Evolutionary conservation across 768 basidiomycete genomes (phyloP), one percentile per base, ranked within the genome.

Genomic region (Chlorophyllum brunneum): DNA sequence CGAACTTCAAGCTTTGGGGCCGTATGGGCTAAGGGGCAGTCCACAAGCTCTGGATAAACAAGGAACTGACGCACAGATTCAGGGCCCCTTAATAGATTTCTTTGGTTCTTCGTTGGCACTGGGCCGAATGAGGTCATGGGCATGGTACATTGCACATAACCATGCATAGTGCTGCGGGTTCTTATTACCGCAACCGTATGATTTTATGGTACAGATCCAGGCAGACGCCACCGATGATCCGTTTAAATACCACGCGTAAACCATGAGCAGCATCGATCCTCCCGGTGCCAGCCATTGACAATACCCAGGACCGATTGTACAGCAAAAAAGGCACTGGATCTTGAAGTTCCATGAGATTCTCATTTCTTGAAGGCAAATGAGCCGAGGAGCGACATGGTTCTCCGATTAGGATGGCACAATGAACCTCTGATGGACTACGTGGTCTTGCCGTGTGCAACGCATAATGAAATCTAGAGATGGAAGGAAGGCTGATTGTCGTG

Each of bases 1-100:
- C 27, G 23, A 39, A 15, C 42, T 16, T 51, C 40, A 53, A 53
- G 13, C 51, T 53, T 46, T 46, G 51, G 5, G 27, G 29, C 51
- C 51, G 18, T 33, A 31, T 46, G 51, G 43, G 18, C 37, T 43
- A 27, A 33, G 24, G 43, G 43, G 45, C 24, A 30, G 18, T 18
- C 18, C 18, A 38, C 13, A 43, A 38, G 43, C 22, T 38, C 22
- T 26, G 43, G 42, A 39, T 31, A 39, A 39, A 23, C 20, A 38
- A 22, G 15, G 16, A 30, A 8, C 29, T 39, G 8, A 38, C 34
- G 37, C 40, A 46, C 29, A 39, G 22, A 39, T 29, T 30, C 43
- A 39, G 30, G 5, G 10, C 22, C n/a, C 27, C 6, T 45, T 30
- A 8, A 29, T 4, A 16, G 10, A 10, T 30, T 30, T n/a, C n/a